Conservation (phyloP, 2,329 filamentous ascomycete genomes). For the Fusarium liriodendri region DNA sequence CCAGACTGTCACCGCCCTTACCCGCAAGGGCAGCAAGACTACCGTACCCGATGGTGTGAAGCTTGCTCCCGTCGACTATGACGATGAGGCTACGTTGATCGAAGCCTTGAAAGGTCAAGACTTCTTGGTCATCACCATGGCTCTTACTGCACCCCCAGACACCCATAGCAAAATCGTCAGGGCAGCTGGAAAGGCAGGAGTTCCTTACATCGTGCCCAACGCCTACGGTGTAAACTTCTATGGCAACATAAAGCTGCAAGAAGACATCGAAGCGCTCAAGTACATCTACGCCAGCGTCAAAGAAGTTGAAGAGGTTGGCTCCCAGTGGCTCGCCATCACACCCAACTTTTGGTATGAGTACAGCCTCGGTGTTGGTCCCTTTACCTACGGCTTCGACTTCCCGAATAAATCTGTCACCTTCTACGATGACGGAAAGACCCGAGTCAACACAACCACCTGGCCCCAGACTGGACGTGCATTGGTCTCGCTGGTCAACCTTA, state of each 20-base stretch:
- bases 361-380: neutral
- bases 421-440: neutral
- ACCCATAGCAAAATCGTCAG: neutral
- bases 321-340: neutral
- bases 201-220: neutral
- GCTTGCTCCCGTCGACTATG: neutral
- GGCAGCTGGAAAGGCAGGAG: neutral
- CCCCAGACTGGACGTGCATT: neutral
- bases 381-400: neutral
- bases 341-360: neutral
- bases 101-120: neutral
- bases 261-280: neutral
- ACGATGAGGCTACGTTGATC: neutral
- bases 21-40: neutral
- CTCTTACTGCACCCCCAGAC: neutral
- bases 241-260: neutral
- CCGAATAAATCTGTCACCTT: neutral
- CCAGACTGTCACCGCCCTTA: neutral
- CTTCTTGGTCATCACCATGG: neutral
- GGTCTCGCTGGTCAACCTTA: neutral
- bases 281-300: neutral
- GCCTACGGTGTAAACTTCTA: neutral
- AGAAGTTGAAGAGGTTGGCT: neutral
- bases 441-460: neutral
- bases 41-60: neutral